Evolutionary conservation across 2,329 filamentous ascomycete species (phyloP).

Genomic region (Lomentospora prolificans): DNA sequence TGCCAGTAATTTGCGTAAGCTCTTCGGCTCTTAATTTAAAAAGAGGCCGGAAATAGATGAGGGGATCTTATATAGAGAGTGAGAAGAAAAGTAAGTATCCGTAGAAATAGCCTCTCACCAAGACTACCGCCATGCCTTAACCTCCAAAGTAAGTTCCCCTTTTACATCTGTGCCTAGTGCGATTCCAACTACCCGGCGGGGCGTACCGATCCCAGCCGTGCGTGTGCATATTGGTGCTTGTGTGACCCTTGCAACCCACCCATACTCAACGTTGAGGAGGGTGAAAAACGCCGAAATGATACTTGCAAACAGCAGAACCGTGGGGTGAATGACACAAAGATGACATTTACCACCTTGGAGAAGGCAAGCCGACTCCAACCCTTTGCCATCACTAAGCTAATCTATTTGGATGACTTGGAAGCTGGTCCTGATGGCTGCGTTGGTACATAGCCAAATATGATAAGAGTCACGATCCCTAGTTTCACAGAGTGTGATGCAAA

Average conservation of each 20-base stretch:
- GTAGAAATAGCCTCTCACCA: too few species aligned
- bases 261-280: neutral
- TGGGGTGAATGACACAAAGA: neutral
- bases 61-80: too few species aligned
- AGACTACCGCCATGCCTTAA: too few species aligned
- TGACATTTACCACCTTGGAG: neutral
- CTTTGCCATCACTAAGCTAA: neutral
- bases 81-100: too few species aligned
- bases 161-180: too few species aligned
- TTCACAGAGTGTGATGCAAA: neutral
- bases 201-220: neutral
- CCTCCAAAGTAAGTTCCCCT: neutral
- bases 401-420: neutral
- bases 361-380: neutral
- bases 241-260: neutral
- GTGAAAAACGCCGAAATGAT: neutral
- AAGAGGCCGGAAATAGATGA: too few species aligned
- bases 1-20: too few species aligned
- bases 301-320: neutral
- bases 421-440: too few species aligned
- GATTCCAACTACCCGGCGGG: neutral
- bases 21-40: too few species aligned
- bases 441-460: too few species aligned
- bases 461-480: neutral
- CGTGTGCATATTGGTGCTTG: neutral